Percentiles rank a stretch among this genome's conserved stretches.
Evolutionary conservation across 192 early-diverging fungal genomes (phyloP).

Genomic region (Dispira simplex): DNA sequence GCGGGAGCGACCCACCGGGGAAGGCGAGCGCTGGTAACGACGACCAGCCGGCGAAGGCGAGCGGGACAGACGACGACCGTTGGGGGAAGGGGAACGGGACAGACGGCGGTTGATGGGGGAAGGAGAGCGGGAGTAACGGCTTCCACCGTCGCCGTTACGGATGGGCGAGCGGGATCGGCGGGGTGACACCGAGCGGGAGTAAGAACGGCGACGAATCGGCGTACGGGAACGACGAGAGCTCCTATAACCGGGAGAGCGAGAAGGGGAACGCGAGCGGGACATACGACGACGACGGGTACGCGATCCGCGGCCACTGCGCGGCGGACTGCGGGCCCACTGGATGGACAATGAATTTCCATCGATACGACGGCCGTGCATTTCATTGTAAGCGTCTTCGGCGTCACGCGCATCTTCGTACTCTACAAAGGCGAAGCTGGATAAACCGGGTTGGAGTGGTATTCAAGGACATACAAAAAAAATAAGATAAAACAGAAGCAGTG

Average conservation of each 20-base stretch:
- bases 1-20: too few relatives aligned
- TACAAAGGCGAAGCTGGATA: constrained; percentile 78
- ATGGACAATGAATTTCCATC: constrained; percentile 68
- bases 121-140: constrained; percentile 12
- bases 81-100: constrained; percentile 3
- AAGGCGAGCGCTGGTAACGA: too few relatives aligned
- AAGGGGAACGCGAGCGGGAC: constrained; percentile 14
- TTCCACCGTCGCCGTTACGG: constrained; percentile 11
- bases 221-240: too few relatives aligned
- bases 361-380: constrained; percentile 73
- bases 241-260: constrained; percentile 6
- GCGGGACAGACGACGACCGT: constrained; percentile 9
- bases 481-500: too few relatives aligned
- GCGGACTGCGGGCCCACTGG: constrained; percentile 85
- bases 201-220: not conserved
- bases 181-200: constrained; percentile 11
- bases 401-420: constrained; percentile 88
- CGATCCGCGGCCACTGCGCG: constrained; percentile 59
- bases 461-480: too few relatives aligned
- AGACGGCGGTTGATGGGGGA: constrained; percentile 6
- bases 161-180: constrained; percentile 13
- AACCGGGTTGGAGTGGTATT: not conserved
- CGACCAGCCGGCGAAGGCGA: constrained; percentile 11
- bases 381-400: constrained; percentile 83
- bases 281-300: constrained; percentile 21